Evolutionary conservation across 169 alveolate genomes (phyloP).

Genomic region (Plasmodium fragile): DNA sequence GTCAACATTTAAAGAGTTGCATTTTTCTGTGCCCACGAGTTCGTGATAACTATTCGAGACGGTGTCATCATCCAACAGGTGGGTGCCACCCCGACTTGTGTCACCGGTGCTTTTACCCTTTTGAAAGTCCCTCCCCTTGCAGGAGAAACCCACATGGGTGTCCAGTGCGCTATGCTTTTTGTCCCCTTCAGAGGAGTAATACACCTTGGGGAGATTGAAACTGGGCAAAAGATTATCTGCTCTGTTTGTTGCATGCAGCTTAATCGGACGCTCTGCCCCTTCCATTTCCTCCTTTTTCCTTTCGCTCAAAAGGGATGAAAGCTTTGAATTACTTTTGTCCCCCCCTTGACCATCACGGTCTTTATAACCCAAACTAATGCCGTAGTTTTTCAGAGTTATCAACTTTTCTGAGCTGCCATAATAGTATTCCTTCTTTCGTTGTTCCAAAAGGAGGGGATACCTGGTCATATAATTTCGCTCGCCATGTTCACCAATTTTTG

Average conservation of each 20-base stretch:
- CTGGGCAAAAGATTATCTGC: not conserved
- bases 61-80: not conserved
- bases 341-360: not conserved
- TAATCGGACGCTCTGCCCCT: constrained; percentile 8
- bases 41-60: not conserved
- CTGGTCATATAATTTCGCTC: not conserved
- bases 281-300: constrained; percentile 13
- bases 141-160: not conserved
- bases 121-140: not conserved
- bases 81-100: not conserved
- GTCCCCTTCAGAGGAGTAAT: not conserved
- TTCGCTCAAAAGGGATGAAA: not conserved
- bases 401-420: not conserved
- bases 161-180: not conserved
- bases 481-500: not conserved
- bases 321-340: not conserved
- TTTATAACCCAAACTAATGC: not conserved
- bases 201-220: constrained; percentile 4
- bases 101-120: not conserved
- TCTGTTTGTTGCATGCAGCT: not conserved
- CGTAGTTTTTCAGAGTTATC: not conserved
- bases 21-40: not conserved
- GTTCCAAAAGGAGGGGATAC: not conserved
- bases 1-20: not conserved
- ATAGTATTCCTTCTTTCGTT: not conserved